Base-by-base conservation (phyloP, 148 eudicot species). In the Heliosperma pusillum region DNA sequence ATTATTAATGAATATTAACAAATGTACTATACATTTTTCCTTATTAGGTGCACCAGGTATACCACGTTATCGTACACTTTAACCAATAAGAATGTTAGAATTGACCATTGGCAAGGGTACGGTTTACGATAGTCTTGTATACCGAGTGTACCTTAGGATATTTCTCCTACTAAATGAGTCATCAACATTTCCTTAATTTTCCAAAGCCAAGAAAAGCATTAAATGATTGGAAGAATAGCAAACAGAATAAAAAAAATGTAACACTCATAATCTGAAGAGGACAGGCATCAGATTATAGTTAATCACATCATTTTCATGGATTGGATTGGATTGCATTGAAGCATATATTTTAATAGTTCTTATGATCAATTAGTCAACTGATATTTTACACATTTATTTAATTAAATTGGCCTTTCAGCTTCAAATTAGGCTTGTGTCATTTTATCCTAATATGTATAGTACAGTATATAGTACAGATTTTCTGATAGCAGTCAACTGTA, bases 391-490 rank as follows among this genome's bases (percentile, higher is more conserved):
- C 3, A 22, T 2, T 59, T n/a, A n/a, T n/a, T n/a, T n/a, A n/a
- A n/a, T n/a, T n/a, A n/a, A n/a, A n/a, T n/a, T 59, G 64, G 10
- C 64, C 13, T 59, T 3, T 25, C 64, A 59, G 60, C 60, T 36
- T 6, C 42, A 19, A 17, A 59, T 59, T 10, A 4, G 26, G 20
- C 13, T 22, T 22, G 42, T 52, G 53, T 67, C 71, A 40, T 67
- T 67, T 67, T 44, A 50, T 67, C 70, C 44, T 67, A 15, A 65
- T 30, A 30, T n/a, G 22, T 27, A 21, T 66, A 66, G 56, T 68
- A 68, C 72, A 69, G 19, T 66, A 40, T 66, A 45, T 70, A 70
- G 73, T 70, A 70, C 73, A 70, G 20, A 50, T 24, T 3, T 52
- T 24, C 57, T 50, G 59, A 47, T 1, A 52, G 20, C 2, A 70